Evolutionary conservation across 495 filamentous ascomycete species (phyloP).

Genomic region (Podospora appendiculata): DNA sequence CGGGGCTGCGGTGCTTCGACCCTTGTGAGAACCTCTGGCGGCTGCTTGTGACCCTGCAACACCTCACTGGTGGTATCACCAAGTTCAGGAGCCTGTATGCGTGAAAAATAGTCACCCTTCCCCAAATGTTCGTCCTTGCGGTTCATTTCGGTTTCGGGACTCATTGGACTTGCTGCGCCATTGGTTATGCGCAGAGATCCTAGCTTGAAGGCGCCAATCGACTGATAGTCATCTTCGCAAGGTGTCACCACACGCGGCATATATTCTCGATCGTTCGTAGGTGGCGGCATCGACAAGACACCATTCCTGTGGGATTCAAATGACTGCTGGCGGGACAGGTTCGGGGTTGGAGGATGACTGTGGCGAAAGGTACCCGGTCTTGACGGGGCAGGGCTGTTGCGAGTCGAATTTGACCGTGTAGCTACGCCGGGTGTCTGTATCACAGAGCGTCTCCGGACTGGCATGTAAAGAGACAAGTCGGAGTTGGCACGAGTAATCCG

Average conservation of each 20-base stretch:
- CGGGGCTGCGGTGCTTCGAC: slow-evolving; percentile 7
- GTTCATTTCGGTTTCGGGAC: slow-evolving; percentile 25
- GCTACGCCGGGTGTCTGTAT: slow-evolving; percentile 41
- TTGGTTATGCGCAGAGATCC: slow-evolving; percentile 53
- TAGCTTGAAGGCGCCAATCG: slow-evolving; percentile 51
- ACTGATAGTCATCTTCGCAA: slow-evolving; percentile 40
- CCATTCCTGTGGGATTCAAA: slow-evolving; percentile 25
- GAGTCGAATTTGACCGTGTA: slow-evolving; percentile 25
- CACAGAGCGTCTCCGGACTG: slow-evolving; percentile 37
- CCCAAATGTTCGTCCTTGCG: slow-evolving; percentile 1
- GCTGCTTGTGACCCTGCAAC: not conserved
- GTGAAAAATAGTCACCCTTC: slow-evolving; percentile 13
- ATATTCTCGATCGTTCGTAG: slow-evolving; percentile 13
- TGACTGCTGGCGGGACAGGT: slow-evolving; percentile 24
- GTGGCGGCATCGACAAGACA: slow-evolving; percentile 25
- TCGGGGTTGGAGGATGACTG: slow-evolving; percentile 30
- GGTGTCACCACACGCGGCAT: slow-evolving; percentile 35
- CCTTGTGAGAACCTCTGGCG: not conserved
- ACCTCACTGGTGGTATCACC: not conserved
- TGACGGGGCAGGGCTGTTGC: slow-evolving; percentile 7
- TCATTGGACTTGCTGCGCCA: slow-evolving; percentile 40
- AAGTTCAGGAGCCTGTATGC: not conserved
- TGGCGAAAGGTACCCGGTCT: slow-evolving; percentile 19
- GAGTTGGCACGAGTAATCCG: slow-evolving; percentile 30
- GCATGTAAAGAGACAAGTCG: slow-evolving; percentile 39